Evolutionary conservation across 1,284 basidiomycete genomes (phyloP).

Genomic region (Agaricales sp.): DNA sequence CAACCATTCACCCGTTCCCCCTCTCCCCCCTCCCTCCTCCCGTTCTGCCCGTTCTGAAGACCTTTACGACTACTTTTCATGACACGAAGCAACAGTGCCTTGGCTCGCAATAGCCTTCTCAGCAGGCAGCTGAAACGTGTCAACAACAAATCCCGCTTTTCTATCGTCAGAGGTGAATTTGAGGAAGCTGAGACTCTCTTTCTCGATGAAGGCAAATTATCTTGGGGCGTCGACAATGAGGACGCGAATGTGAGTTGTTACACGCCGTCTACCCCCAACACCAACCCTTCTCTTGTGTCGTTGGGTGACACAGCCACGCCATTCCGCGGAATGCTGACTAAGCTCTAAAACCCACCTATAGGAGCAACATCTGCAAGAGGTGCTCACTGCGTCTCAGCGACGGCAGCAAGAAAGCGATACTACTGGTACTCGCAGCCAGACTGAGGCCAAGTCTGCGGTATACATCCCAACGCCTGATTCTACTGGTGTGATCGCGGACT

Average conservation of each 20-base stretch:
- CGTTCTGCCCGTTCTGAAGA: neutral
- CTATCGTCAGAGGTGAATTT: neutral
- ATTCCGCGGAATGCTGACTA: conserved; percentile 27
- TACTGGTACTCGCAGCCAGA: conserved; percentile 16
- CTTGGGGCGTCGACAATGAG: conserved; percentile 67
- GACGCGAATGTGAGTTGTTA: conserved; percentile 73
- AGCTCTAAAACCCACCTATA: conserved; percentile 41
- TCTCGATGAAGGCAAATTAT: neutral
- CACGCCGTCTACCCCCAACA: conserved; percentile 13
- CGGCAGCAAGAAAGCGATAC: conserved; percentile 27
- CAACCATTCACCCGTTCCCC: neutral
- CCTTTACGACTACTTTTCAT: neutral
- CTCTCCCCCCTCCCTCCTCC: neutral
- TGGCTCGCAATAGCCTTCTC: neutral
- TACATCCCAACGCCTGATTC: conserved; percentile 92
- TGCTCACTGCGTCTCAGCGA: conserved; percentile 62
- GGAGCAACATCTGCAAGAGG: conserved; percentile 91
- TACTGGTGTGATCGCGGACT: conserved; percentile 70
- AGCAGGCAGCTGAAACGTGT: conserved; percentile 2
- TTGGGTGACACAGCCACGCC: conserved; percentile 22
- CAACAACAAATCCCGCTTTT: neutral
- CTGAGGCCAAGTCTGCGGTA: conserved; percentile 41
- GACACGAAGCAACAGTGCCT: neutral
- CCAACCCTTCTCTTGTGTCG: conserved; percentile 18
- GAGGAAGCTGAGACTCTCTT: conserved; percentile 1